Evolutionary conservation across 2,329 filamentous ascomycete genomes (phyloP).

Genomic region (Eutypella sp.): DNA sequence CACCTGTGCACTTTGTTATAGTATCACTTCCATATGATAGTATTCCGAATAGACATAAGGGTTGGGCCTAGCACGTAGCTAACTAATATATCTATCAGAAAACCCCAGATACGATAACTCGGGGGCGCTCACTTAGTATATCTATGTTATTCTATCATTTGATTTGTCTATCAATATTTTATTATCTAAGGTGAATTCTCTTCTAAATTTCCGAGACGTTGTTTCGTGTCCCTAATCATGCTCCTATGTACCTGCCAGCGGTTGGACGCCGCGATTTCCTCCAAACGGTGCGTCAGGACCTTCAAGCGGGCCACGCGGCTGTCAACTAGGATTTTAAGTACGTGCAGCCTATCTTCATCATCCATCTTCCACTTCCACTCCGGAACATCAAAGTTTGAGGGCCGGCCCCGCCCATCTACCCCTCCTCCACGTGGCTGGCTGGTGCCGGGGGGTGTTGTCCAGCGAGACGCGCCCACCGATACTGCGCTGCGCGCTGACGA

Average conservation of each 20-base stretch:
- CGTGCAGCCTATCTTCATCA: not conserved
- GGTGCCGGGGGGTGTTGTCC: not conserved
- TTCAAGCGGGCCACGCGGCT: not conserved
- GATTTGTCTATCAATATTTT: not conserved
- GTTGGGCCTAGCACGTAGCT: too few species aligned
- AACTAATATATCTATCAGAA: too few species aligned
- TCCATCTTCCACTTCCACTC: not conserved
- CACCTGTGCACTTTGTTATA: too few species aligned
- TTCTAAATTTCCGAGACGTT: not conserved
- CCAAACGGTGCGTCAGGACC: not conserved
- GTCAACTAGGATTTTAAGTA: not conserved
- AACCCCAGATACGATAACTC: too few species aligned
- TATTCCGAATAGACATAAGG: too few species aligned
- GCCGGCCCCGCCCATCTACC: too few species aligned
- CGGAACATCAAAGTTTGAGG: too few species aligned
- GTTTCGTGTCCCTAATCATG: not conserved
- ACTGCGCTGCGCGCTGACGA: not conserved
- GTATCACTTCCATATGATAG: too few species aligned
- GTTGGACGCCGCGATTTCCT: not conserved
- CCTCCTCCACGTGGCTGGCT: too few species aligned
- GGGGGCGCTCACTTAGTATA: too few species aligned
- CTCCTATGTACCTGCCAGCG: not conserved
- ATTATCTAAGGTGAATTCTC: not conserved
- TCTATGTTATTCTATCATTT: not conserved
- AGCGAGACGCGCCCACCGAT: not conserved